Evolutionary conservation across 352 stramenopile species (phyloP).

Genomic region (Phytophthora kernoviae): DNA sequence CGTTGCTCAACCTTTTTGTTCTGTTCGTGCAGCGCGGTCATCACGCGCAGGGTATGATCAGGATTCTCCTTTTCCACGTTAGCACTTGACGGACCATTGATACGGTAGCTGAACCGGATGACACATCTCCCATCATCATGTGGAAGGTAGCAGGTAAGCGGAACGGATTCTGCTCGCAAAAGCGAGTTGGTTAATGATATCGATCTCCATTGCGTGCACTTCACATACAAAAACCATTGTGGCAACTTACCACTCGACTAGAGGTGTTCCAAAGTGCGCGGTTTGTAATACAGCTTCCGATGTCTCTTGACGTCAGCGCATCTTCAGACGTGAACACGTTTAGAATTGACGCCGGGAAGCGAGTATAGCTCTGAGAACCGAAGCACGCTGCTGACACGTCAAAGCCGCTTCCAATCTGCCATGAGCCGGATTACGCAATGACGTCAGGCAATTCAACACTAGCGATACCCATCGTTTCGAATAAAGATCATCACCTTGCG

Average conservation of each 20-base stretch:
- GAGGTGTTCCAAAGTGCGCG: constrained; percentile 47
- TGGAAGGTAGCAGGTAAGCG: constrained; percentile 73
- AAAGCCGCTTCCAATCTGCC: constrained; percentile 96
- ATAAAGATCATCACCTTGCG: constrained; percentile 79
- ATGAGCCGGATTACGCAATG: background rate
- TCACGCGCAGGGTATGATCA: constrained; percentile 34
- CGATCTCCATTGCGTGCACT: background rate
- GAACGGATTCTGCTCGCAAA: constrained; percentile 52
- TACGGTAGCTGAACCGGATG: constrained; percentile 90
- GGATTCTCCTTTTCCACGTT: constrained; percentile 46
- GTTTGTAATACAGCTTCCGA: constrained; percentile 57
- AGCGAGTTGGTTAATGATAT: background rate
- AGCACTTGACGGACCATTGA: constrained; percentile 85
- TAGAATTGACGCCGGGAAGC: constrained; percentile 79
- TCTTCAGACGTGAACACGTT: constrained; percentile 51
- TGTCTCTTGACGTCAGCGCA: constrained; percentile 55
- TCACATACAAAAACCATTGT: background rate
- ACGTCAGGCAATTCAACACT: background rate
- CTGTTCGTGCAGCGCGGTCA: constrained; percentile 34
- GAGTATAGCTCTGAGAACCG: constrained; percentile 94
- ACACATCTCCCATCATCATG: constrained; percentile 96
- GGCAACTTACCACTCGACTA: constrained; percentile 50
- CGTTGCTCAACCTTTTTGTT: constrained; percentile 45
- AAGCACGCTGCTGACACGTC: constrained; percentile 95
- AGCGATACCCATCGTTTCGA: background rate